Conservation (phyloP, 352 stramenopile species). For the Plasmopara viticola region DNA sequence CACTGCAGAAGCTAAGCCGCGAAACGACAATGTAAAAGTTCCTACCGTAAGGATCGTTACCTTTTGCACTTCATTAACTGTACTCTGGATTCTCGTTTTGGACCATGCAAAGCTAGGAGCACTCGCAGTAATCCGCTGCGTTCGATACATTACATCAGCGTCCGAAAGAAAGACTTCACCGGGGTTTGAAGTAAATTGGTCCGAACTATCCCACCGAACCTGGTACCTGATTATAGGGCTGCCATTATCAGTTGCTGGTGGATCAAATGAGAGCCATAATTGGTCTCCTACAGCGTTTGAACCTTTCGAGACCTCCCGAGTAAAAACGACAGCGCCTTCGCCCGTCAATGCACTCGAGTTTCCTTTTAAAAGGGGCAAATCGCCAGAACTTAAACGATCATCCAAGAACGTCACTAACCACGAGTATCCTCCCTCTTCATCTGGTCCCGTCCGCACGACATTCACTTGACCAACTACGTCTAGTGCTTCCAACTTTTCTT, state of each 20-base stretch:
- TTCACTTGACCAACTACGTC: slow-evolving; percentile 39
- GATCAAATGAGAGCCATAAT: slow-evolving; percentile 73
- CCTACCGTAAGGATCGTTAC: slow-evolving; percentile 29
- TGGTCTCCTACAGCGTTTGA: slow-evolving; percentile 66
- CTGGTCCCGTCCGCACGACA: slow-evolving; percentile 46
- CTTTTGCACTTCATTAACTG: slow-evolving; percentile 38
- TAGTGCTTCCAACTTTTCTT: slow-evolving; percentile 71
- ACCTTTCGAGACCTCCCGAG: slow-evolving; percentile 49
- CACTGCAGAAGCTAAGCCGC: slow-evolving; percentile 22
- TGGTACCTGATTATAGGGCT: slow-evolving; percentile 60
- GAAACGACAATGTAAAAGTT: slow-evolving; percentile 53
- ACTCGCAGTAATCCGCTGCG: slow-evolving; percentile 45
- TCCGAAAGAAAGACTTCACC: slow-evolving; percentile 45
- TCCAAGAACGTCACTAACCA: slow-evolving; percentile 80
- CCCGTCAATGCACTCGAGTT: slow-evolving; percentile 33
- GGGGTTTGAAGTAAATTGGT: slow-evolving; percentile 43
- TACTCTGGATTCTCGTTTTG: slow-evolving; percentile 13
- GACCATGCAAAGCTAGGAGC: slow-evolving; percentile 60
- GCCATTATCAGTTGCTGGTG: slow-evolving; percentile 52
- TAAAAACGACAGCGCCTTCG: slow-evolving; percentile 36
- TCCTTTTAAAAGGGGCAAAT: slow-evolving; percentile 41
- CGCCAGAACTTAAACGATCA: slow-evolving; percentile 50
- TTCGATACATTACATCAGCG: slow-evolving; percentile 40
- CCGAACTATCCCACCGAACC: slow-evolving; percentile 60
- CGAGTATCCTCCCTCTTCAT: slow-evolving; percentile 52